These are phyloP conservation scores for Colletotrichum siamense DNA, from an alignment of 2,329 filamentous ascomycete genomes.

Conservation along the genomic window DNA sequence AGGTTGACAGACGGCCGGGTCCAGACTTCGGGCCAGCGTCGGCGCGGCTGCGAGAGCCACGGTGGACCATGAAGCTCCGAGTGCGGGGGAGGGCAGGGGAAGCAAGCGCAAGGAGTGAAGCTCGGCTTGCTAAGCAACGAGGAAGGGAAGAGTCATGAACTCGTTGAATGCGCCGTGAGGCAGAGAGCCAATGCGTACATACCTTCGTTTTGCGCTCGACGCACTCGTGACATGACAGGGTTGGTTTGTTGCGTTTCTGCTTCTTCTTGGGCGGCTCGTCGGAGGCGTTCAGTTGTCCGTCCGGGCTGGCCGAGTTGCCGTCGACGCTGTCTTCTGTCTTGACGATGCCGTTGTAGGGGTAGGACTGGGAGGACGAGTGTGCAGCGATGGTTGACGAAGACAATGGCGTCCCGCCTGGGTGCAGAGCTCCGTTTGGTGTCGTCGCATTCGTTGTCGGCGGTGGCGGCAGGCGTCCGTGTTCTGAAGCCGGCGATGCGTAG, in stretches of 20 bases:
- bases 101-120: background rate
- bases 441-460: background rate
- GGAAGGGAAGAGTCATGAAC: background rate
- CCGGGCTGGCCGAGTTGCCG: slow-evolving; percentile 8
- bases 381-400: background rate
- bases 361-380: background rate
- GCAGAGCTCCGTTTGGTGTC: background rate
- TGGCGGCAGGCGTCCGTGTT: slow-evolving; percentile 1
- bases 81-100: background rate
- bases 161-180: background rate
- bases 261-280: slow-evolving; percentile 64
- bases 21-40: background rate
- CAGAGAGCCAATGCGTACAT: slow-evolving; percentile 29
- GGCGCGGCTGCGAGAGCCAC: background rate
- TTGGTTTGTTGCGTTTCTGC: slow-evolving; percentile 86
- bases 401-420: background rate
- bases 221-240: slow-evolving; percentile 78
- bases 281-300: background rate
- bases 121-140: background rate
- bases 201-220: slow-evolving; percentile 85
- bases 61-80: background rate
- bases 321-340: slow-evolving; percentile 8
- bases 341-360: background rate
- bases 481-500: slow-evolving; percentile 14
- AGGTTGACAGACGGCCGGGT: background rate